phyloP scores from a whole-genome alignment of 768 basidiomycete genomes.

The Mycena pura region DNA sequence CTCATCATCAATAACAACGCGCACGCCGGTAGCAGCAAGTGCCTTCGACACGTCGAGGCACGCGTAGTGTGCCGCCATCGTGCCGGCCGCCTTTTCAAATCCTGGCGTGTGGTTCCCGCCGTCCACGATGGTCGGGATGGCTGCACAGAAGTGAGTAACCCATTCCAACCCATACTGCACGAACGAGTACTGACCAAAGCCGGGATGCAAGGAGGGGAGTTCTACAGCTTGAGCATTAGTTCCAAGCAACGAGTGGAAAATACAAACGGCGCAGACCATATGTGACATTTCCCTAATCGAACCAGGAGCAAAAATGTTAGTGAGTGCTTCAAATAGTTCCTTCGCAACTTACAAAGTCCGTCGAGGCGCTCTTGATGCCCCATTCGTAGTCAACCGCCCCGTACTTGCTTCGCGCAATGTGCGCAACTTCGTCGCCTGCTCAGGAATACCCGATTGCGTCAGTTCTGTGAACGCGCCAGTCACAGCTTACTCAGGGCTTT shows the following conservation, averaged over 20 bases:
- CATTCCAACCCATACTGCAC: too few relatives aligned
- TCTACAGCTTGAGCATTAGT: not conserved
- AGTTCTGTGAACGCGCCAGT: not conserved
- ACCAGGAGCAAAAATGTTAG: not conserved
- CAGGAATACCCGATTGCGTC: not conserved
- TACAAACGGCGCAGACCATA: conserved; percentile 55
- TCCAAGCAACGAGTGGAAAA: not conserved
- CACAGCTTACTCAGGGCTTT: conserved; percentile 56
- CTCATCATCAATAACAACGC: too few relatives aligned
- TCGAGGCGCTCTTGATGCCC: conserved; percentile 76
- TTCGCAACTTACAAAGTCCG: conserved; percentile 78
- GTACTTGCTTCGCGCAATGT: conserved; percentile 64
- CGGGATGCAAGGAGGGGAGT: conserved; percentile 1
- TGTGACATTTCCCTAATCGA: conserved; percentile 70
- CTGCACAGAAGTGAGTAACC: too few relatives aligned
- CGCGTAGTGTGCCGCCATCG: too few relatives aligned
- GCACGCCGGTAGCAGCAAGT: too few relatives aligned
- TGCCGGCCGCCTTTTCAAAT: too few relatives aligned
- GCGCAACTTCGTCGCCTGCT: conserved; percentile 69
- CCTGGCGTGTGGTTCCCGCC: too few relatives aligned
- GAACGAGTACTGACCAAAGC: too few relatives aligned
- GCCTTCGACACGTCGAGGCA: too few relatives aligned
- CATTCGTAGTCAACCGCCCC: conserved; percentile 68
- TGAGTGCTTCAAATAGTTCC: not conserved
- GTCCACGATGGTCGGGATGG: too few relatives aligned